Conservation (phyloP, 495 filamentous ascomycete genomes). For the Penicillium robsamsonii region DNA sequence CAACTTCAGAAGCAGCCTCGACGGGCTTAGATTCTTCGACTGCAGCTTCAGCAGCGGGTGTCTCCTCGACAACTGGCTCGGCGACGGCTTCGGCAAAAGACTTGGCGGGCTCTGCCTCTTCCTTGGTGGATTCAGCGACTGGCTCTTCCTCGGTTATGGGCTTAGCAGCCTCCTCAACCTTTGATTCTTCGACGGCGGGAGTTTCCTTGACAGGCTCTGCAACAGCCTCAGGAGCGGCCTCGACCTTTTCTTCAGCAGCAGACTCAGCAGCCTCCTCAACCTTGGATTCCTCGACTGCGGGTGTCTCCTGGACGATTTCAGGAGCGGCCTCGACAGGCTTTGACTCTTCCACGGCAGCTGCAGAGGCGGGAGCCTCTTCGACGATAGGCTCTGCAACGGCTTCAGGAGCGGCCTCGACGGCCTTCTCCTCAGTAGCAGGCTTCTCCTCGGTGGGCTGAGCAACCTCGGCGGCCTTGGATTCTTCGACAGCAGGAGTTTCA, state of each 20-base stretch:
- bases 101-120: too few species aligned
- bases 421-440: neutral
- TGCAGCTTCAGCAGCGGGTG: neutral
- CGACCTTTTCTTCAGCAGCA: neutral
- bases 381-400: too few species aligned
- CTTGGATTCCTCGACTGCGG: slow-evolving; percentile 17
- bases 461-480: neutral
- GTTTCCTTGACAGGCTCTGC: slow-evolving; percentile 16
- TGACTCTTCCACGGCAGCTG: too few species aligned
- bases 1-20: neutral
- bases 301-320: slow-evolving; percentile 7
- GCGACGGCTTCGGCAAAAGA: neutral
- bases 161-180: neutral
- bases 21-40: neutral
- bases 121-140: too few species aligned
- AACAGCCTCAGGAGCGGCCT: neutral
- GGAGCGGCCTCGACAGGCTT: too few species aligned
- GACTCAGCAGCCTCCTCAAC: slow-evolving; percentile 9
- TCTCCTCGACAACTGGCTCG: neutral
- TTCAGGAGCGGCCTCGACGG: neutral
- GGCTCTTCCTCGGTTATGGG: neutral
- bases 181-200: slow-evolving; percentile 2
- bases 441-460: neutral
- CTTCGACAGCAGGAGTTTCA: slow-evolving; percentile 11
- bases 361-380: too few species aligned